These are phyloP conservation scores for Neurospora sp. DNA, from an alignment of 2,329 filamentous ascomycete species.

Conservation along the genomic window DNA sequence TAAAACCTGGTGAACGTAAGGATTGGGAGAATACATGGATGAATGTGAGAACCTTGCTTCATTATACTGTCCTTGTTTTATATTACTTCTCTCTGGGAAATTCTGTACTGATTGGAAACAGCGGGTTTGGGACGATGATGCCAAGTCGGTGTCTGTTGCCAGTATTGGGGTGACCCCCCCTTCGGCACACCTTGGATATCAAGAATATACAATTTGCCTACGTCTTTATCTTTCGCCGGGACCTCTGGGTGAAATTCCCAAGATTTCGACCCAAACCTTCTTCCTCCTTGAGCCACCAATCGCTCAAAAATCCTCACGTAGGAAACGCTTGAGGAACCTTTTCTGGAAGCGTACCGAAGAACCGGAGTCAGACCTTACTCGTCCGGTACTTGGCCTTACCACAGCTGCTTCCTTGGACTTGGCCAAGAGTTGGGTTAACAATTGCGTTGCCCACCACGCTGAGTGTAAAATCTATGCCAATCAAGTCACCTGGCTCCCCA, in stretches of 20 bases:
- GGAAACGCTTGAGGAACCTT: neutral
- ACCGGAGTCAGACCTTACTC: neutral
- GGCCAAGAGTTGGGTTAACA: neutral
- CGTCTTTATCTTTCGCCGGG: neutral
- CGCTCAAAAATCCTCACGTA: neutral
- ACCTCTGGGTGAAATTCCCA: neutral
- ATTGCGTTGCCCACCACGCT: neutral
- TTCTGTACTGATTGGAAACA: neutral
- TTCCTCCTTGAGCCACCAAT: neutral
- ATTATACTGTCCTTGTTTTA: neutral
- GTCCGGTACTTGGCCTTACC: neutral
- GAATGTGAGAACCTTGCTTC: neutral
- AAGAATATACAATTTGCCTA: neutral
- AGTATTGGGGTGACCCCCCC: neutral
- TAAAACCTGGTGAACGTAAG: neutral
- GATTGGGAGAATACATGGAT: neutral
- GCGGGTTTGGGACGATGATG: neutral
- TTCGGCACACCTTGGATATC: neutral
- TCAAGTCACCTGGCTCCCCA: neutral
- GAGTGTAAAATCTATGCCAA: neutral
- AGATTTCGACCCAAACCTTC: neutral
- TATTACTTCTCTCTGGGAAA: neutral
- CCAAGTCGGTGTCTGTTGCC: neutral
- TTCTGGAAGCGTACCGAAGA: neutral
- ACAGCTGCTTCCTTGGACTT: neutral